phyloP scores from a whole-genome alignment of 2,329 filamentous ascomycete genomes.

The Calonectria henricotiae region DNA sequence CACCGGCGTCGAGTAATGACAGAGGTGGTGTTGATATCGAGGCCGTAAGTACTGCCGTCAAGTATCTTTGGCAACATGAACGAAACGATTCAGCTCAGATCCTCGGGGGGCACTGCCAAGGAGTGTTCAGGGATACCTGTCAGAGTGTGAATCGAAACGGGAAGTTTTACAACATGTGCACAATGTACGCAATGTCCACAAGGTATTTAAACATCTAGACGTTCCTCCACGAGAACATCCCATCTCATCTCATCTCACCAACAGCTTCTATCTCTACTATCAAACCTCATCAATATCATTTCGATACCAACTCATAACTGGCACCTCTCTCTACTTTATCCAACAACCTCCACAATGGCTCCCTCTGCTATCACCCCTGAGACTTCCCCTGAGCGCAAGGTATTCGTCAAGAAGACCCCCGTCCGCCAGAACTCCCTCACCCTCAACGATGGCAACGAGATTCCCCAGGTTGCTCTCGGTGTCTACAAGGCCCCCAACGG shows the following conservation, averaged over 20 bases:
- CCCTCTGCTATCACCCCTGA: conserved; percentile 58
- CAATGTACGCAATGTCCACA: conserved; percentile 7
- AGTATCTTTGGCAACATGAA: conserved; percentile 28
- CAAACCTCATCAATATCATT: conserved; percentile 20
- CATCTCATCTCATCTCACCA: conserved; percentile 27
- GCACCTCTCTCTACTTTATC: conserved; percentile 17
- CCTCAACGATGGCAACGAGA: conserved; percentile 80
- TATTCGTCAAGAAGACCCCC: conserved; percentile 53
- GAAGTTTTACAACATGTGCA: conserved; percentile 23
- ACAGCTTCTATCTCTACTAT: conserved; percentile 20
- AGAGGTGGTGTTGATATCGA: conserved; percentile 47
- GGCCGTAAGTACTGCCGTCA: conserved; percentile 37
- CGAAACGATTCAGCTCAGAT: conserved; percentile 32
- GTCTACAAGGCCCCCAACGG: conserved; percentile 66
- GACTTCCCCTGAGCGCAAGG: conserved; percentile 54
- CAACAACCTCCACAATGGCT: conserved; percentile 53
- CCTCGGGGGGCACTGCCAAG: conserved; percentile 19
- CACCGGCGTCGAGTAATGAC: conserved; percentile 43
- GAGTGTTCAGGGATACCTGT: conserved; percentile 24
- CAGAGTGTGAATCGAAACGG: conserved; percentile 20
- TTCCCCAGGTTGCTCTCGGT: conserved; percentile 71
- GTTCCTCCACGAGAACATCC: conserved; percentile 28
- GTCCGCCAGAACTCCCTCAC: conserved; percentile 64
- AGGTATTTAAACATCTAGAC: conserved; percentile 44
- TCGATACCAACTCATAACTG: conserved; percentile 31